phyloP scores from a whole-genome alignment of 2,329 filamentous ascomycete genomes.

The Volutella citrinella region DNA sequence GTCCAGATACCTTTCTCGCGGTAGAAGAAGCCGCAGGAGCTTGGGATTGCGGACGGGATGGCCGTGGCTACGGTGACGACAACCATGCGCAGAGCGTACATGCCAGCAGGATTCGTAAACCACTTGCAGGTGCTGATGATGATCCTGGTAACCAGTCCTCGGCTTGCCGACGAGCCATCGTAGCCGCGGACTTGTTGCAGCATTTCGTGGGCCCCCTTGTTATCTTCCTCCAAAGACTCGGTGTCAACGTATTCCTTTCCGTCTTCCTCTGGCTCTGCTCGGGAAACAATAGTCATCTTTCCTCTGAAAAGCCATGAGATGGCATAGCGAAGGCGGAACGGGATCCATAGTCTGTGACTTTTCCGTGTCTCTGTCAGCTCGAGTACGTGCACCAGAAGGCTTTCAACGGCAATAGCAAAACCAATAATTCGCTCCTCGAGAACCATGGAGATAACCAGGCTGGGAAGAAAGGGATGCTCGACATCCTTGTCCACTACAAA shows the following conservation, averaged over 20 bases:
- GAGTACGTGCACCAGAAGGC: constrained; percentile 34
- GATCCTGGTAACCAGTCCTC: constrained; percentile 18
- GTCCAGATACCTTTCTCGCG: constrained; percentile 51
- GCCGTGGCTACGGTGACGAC: constrained; percentile 41
- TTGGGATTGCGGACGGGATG: constrained; percentile 40
- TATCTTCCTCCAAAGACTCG: constrained; percentile 26
- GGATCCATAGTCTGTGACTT: constrained; percentile 39
- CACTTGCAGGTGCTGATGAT: constrained; percentile 35
- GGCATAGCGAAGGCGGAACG: constrained; percentile 36
- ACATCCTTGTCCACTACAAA: constrained; percentile 26
- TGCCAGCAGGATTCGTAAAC: constrained; percentile 40
- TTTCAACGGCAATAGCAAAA: constrained; percentile 25
- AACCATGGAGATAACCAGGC: constrained; percentile 45
- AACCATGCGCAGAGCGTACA: constrained; percentile 47
- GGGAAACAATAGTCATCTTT: constrained; percentile 6
- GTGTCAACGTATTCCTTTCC: constrained; percentile 22
- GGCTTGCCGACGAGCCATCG: constrained; percentile 8
- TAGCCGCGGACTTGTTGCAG: constrained; percentile 33
- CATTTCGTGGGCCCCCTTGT: constrained; percentile 32
- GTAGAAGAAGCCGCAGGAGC: constrained; percentile 47
- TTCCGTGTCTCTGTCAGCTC: constrained; percentile 34
- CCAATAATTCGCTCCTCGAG: constrained; percentile 41
- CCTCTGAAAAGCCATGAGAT: constrained; percentile 35
- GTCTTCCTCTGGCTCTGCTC: background rate
- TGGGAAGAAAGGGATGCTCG: constrained; percentile 29